A percentile compares a stretch with the other conserved stretches of the same genome.
These are phyloP conservation scores for Polymyxa betae DNA, from an alignment of 208 protist species.

Conservation along the genomic window DNA sequence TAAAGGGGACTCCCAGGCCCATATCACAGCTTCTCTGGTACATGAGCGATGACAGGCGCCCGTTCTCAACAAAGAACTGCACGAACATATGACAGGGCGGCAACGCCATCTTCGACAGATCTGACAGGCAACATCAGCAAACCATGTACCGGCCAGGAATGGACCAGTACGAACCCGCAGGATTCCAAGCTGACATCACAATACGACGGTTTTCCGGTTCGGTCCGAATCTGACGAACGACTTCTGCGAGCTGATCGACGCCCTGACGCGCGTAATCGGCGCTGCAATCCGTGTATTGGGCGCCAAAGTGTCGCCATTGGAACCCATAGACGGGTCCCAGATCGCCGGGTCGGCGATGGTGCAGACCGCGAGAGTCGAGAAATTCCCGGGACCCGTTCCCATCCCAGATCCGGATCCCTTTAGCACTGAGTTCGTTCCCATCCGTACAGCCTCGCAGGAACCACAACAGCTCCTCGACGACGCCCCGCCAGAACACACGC, in stretches of 20 bases:
- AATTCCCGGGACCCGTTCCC: slow-evolving; percentile 93
- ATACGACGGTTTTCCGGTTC: slow-evolving; percentile 92
- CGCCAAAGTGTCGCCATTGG: slow-evolving; percentile 98
- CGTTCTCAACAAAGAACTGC: slow-evolving; percentile 93
- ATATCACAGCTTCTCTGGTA: slow-evolving; percentile 84
- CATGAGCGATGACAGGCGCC: slow-evolving; percentile 81
- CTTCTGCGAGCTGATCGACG: slow-evolving; percentile 91
- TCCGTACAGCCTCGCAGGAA: slow-evolving; percentile 93
- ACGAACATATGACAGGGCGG: slow-evolving; percentile 96
- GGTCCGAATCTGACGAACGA: slow-evolving; percentile 85
- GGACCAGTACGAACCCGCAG: slow-evolving; percentile 66
- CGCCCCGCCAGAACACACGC: slow-evolving; percentile 92
- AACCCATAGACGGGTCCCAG: slow-evolving; percentile 92
- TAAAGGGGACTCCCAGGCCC: slow-evolving; percentile 98
- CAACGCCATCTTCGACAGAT: slow-evolving; percentile 86
- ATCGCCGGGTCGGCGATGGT: slow-evolving; percentile 58
- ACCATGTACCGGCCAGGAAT: neutral
- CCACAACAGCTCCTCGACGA: slow-evolving; percentile 93
- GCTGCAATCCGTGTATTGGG: slow-evolving; percentile 82
- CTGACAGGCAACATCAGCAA: neutral
- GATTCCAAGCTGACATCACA: slow-evolving; percentile 96
- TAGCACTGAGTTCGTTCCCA: slow-evolving; percentile 76
- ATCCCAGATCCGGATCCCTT: slow-evolving; percentile 91
- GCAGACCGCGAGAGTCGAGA: slow-evolving; percentile 88
- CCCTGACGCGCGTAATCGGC: slow-evolving; percentile 75